Base-by-base conservation (phyloP, 2,329 filamentous ascomycete genomes). In the Curvularia verruculosa region DNA sequence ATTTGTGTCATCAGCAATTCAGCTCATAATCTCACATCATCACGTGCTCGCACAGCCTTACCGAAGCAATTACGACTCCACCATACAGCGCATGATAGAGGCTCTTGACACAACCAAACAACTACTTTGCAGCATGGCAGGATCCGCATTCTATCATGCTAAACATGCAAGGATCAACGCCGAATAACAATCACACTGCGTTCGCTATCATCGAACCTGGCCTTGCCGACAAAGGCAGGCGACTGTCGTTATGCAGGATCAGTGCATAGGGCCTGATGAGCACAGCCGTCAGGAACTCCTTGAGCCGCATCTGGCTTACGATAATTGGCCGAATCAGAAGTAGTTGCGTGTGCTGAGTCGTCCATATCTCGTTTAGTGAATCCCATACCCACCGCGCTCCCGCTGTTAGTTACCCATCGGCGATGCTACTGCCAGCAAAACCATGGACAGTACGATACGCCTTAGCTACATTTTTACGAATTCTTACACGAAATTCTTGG, bases 201-300 rank as follows among this genome's bases (percentile, higher is more conserved):
- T 48, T 18, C 13, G 8, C 21, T 23, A 4, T 6, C 8, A 13
- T 23, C 9, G 29, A 29, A 45, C 24, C 49, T 28, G 18, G 29
- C 39, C 34, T 45, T 36, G 19, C 28, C 31, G 7, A 37, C 31
- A 50, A 44, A 3, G 45, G 43, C 43, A 44, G 39, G 29, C 24
- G 29, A 39, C 26, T 19, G 31, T 9, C 31, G 21, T 50, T 24
- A 18, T 39, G 18, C 37, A 23, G 15, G 13, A 37, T 37, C 41
- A 29, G 39, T 29, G 31, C 47, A 36, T 23, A 6, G 41, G 34
- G 10, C 31, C 43, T 39, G 7, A 34, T 31, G 28, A 18, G 15
- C 28, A 15, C n/a, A 31, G 55, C 55, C 40, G 45, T 58, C 51
- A 54, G 36, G n/a, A 43, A 24, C 40, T 12, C n/a, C 34, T 47